Percentiles rank a stretch among this genome's conserved stretches.
These are phyloP conservation scores for Dothideomycetes sp. DNA, from an alignment of 2,329 filamentous ascomycete species.

Conservation along the genomic window DNA sequence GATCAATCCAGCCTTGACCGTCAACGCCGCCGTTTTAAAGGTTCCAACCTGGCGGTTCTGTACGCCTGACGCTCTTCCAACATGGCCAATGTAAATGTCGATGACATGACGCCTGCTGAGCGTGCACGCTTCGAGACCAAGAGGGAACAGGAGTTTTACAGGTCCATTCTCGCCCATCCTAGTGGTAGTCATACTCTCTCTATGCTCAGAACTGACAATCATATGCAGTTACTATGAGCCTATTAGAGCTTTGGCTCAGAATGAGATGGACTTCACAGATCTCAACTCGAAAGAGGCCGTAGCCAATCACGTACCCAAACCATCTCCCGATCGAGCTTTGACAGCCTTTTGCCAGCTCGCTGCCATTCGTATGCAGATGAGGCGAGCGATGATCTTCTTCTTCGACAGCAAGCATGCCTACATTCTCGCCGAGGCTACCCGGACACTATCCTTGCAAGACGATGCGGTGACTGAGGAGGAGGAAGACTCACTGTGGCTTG, in stretches of 20 bases:
- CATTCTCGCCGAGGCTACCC: slow-evolving; percentile 42
- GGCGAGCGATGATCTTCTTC: slow-evolving; percentile 33
- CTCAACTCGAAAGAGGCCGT: slow-evolving; percentile 14
- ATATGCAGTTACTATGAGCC: slow-evolving; percentile 20
- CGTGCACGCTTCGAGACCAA: slow-evolving; percentile 8
- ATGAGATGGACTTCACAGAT: slow-evolving; percentile 13
- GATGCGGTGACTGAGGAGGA: slow-evolving; percentile 27
- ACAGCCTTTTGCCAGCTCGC: slow-evolving; percentile 30
- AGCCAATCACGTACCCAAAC: background rate
- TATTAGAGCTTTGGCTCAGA: slow-evolving; percentile 15
- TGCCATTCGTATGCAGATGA: slow-evolving; percentile 28
- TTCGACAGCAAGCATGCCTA: slow-evolving; percentile 42
- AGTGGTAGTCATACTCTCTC: slow-evolving; percentile 19
- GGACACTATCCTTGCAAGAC: slow-evolving; percentile 31
- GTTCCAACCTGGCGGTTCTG: too few relatives aligned
- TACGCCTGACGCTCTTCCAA: too few relatives aligned
- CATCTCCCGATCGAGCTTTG: slow-evolving; percentile 26
- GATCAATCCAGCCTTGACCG: too few relatives aligned
- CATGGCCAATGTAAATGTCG: background rate
- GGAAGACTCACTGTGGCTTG: slow-evolving; percentile 29
- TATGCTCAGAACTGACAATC: slow-evolving; percentile 20
- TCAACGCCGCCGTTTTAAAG: too few relatives aligned
- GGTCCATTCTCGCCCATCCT: slow-evolving; percentile 16
- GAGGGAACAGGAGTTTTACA: slow-evolving; percentile 18
- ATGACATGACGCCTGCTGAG: slow-evolving; percentile 4